These are phyloP conservation scores for Arctium lappa DNA, from an alignment of 129 eudicot genomes.

Conservation along the genomic window DNA sequence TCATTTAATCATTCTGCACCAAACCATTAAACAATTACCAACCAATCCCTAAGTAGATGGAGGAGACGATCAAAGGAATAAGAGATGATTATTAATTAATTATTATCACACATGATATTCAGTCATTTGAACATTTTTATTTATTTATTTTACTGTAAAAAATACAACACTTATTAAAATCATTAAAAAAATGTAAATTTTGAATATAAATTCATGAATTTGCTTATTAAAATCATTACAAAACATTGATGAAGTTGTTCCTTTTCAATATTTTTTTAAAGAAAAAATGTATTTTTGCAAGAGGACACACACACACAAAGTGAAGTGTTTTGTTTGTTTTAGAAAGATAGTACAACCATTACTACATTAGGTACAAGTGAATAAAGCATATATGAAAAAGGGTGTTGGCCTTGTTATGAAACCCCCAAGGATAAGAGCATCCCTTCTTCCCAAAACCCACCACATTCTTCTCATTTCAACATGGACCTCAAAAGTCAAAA, in stretches of 20 bases:
- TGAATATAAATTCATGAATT: not conserved
- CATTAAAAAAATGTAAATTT: not conserved
- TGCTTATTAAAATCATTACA: not conserved
- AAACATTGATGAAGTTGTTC: too few relatives aligned
- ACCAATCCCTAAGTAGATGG: too few relatives aligned
- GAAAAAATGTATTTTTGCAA: not conserved
- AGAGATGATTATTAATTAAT: not conserved
- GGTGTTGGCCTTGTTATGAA: not conserved
- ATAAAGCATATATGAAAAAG: not conserved
- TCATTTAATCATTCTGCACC: too few relatives aligned
- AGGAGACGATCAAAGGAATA: not conserved
- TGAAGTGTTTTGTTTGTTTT: not conserved
- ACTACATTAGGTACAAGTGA: not conserved
- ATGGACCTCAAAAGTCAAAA: constrained; percentile 30
- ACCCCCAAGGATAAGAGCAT: constrained; percentile 3
- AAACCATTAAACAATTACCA: too few relatives aligned
- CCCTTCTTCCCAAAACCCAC: not conserved
- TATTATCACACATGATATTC: too few relatives aligned
- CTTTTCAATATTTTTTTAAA: too few relatives aligned
- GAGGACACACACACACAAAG: not conserved
- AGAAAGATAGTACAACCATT: not conserved
- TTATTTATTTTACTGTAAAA: not conserved
- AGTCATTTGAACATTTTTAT: not conserved
- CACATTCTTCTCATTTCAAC: constrained; percentile 5
- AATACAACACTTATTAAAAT: not conserved